Conservation (phyloP, 768 basidiomycete species). For the Termitomyces sp. region DNA sequence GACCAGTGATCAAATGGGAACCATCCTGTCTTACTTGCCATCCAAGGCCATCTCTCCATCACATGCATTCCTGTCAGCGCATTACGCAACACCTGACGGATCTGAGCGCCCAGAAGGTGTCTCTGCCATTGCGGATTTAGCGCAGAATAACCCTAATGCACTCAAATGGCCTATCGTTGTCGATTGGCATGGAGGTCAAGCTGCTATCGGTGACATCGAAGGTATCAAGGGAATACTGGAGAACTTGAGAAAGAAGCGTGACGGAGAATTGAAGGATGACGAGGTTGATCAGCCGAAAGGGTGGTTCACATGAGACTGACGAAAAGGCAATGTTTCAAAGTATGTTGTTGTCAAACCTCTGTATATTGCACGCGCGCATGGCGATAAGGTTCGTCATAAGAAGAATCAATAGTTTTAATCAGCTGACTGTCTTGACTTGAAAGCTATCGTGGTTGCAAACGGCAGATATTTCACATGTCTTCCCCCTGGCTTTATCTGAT, state of each 20-base stretch:
- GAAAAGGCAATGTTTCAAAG: not conserved
- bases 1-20: conserved; percentile 63
- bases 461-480: not conserved
- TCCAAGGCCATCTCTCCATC: conserved; percentile 35
- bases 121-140: conserved; percentile 47
- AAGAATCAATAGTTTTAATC: no score
- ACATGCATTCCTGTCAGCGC: conserved; percentile 56
- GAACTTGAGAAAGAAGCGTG: conserved; percentile 56
- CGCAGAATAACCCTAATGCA: conserved; percentile 49
- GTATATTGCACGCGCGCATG: not conserved
- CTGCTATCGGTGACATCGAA: conserved; percentile 63
- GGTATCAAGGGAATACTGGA: conserved; percentile 70
- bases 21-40: conserved; percentile 61
- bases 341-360: not conserved
- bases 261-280: conserved; percentile 54
- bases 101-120: conserved; percentile 36
- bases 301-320: conserved; percentile 43
- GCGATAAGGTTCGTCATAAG: not conserved
- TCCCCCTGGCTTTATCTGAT: not conserved
- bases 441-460: not conserved
- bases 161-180: conserved; percentile 82
- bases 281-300: conserved; percentile 47
- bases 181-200: conserved; percentile 67
- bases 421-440: not conserved
- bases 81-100: conserved; percentile 44